Evolutionary conservation across 768 basidiomycete genomes (phyloP).

Genomic region (Boletales sp.): DNA sequence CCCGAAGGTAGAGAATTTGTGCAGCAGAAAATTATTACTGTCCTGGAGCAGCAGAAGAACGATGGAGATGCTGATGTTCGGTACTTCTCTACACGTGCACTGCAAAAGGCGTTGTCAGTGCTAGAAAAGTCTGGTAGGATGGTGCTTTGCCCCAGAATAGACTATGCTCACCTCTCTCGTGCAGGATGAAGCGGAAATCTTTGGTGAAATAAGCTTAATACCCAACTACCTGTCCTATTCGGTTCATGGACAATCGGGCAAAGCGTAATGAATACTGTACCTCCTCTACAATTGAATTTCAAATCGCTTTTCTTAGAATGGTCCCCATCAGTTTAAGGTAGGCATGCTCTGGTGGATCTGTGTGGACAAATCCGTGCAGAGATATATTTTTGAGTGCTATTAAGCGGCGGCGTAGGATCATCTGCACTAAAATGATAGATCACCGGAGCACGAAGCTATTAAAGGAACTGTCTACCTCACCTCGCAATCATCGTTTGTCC

Average conservation of each 20-base stretch:
- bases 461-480: no score
- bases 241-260: slow-evolving; percentile 15
- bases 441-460: no score
- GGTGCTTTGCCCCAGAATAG: background rate
- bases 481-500: no score
- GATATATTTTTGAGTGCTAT: no score
- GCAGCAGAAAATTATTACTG: slow-evolving; percentile 71
- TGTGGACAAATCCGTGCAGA: background rate
- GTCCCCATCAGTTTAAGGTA: background rate
- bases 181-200: slow-evolving; percentile 21
- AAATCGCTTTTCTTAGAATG: slow-evolving; percentile 1
- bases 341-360: background rate
- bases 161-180: background rate
- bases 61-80: slow-evolving; percentile 96
- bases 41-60: slow-evolving; percentile 78
- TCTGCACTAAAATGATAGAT: no score
- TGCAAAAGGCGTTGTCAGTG: slow-evolving; percentile 50
- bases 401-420: no score
- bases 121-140: slow-evolving; percentile 38
- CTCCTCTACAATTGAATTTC: slow-evolving; percentile 24
- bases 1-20: slow-evolving; percentile 75
- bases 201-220: slow-evolving; percentile 28
- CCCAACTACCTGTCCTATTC: slow-evolving; percentile 25
- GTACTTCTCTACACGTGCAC: slow-evolving; percentile 84
- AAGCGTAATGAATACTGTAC: slow-evolving; percentile 33